These are phyloP conservation scores for Lagenidium giganteum DNA, from an alignment of 352 stramenopile genomes.

Conservation along the genomic window DNA sequence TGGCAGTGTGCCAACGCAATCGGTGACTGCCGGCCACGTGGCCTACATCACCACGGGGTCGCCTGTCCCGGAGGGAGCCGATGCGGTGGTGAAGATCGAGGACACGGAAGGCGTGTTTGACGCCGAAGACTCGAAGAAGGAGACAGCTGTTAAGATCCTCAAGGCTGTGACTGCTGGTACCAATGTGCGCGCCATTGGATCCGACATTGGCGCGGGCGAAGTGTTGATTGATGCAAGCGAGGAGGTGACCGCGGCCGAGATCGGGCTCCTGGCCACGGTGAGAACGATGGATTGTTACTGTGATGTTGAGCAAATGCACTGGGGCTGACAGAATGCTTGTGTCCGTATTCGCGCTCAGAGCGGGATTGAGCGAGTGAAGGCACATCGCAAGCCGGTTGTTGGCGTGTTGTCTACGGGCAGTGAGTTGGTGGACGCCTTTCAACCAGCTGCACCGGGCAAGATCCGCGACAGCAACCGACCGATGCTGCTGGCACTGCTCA, in stretches of 20 bases:
- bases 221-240: conserved; percentile 74
- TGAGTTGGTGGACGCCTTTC: conserved; percentile 84
- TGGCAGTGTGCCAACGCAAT: conserved; percentile 34
- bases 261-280: conserved; percentile 91
- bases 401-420: conserved; percentile 95
- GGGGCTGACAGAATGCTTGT: conserved; percentile 5
- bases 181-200: conserved; percentile 88
- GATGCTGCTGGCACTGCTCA: conserved; percentile 82
- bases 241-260: conserved; percentile 78
- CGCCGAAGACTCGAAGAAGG: conserved; percentile 15
- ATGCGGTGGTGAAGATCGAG: conserved; percentile 95
- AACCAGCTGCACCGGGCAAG: conserved; percentile 42
- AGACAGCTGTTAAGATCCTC: conserved; percentile 61
- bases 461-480: conserved; percentile 95
- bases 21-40: conserved; percentile 44
- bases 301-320: background rate
- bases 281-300: background rate
- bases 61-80: conserved; percentile 81
- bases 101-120: conserved; percentile 68
- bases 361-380: conserved; percentile 65
- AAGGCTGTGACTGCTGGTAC: conserved; percentile 44
- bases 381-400: conserved; percentile 70
- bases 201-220: conserved; percentile 82
- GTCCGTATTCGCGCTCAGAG: conserved; percentile 42
- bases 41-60: conserved; percentile 96